Evolutionary conservation across 371 early-diverging fungal genomes (phyloP), one percentile per base, ranked within the genome.

Genomic region (Chytridium lagenaria): DNA sequence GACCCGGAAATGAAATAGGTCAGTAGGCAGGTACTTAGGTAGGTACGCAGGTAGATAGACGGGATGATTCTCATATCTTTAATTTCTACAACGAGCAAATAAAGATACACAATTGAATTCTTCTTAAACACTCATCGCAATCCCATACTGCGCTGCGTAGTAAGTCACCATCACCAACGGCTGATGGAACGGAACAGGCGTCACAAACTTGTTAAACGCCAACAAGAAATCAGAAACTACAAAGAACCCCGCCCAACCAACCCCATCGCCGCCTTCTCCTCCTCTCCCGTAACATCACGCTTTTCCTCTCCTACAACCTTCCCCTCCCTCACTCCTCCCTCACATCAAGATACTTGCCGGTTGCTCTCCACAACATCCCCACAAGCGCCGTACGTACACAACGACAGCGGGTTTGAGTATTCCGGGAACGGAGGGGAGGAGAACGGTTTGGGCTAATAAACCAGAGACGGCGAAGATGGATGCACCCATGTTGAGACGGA

Each of bases 181-280:
- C 65, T 65, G 65, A 5, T 12, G 34, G 23, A 12, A 19, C 3
- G 23, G 31, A 19, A 65, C 31, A 19, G 65, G 65, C 19, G 10
- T 12, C 3, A 65, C 65, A 65, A 65, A 65, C n/a, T 37, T 23
- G 65, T 15, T 65, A 34, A 19, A 65, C 7, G 65, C 65, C 23
- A 65, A 34, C 23, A 65, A 3, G 23, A 34, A 65, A 34, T 65
- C 65, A 10, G 36, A 36, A 7, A 65, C 31, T 15, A 38, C 65
- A 65, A 65, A 65, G 19, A 34, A 31, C 31, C 12, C 5, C 5
- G 65, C 65, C 28, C 65, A 12, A 12, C 12, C 3, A 3, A 65
- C 7, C 36, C 36, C 37, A n/a, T 23, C n/a, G 15, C 10, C 12
- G 7, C 44, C 19, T 44, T 12, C 44, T 7, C 19, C 44, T 44